Evolutionary conservation across 1,284 basidiomycete species (phyloP).

Genomic region (Rhodotorula sp.): DNA sequence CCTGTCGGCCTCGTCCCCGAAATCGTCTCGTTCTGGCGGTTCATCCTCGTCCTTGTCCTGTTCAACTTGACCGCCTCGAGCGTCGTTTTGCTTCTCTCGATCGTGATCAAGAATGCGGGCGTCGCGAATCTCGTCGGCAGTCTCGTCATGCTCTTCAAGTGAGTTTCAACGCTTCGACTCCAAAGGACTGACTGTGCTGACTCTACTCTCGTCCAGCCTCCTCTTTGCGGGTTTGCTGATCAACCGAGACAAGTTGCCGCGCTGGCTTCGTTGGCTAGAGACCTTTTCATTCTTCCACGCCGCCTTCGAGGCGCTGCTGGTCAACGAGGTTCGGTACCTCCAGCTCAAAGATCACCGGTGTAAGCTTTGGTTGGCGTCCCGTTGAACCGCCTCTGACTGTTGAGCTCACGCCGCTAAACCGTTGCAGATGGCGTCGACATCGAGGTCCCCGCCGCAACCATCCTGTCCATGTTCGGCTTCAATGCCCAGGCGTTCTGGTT

Average conservation of each 20-base stretch:
- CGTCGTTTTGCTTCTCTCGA: constrained; percentile 83
- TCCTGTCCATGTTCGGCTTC: constrained; percentile 83
- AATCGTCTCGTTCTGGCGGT: constrained; percentile 91
- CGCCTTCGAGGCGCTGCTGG: constrained; percentile 92
- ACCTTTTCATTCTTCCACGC: constrained; percentile 96
- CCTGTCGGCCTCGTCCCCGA: constrained; percentile 90
- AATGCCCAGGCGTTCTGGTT: constrained; percentile 93
- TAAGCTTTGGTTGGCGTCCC: constrained; percentile 48
- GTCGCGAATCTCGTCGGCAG: constrained; percentile 92
- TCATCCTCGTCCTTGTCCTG: constrained; percentile 86
- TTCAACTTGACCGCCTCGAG: constrained; percentile 94
- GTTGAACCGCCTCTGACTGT: not conserved
- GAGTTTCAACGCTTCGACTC: constrained; percentile 49
- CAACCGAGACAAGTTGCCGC: constrained; percentile 80
- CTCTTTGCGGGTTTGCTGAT: constrained; percentile 93
- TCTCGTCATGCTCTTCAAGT: constrained; percentile 97
- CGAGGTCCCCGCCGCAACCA: constrained; percentile 89
- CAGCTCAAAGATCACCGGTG: constrained; percentile 82
- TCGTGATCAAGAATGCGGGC: constrained; percentile 77
- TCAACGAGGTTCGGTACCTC: constrained; percentile 93
- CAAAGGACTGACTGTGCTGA: constrained; percentile 1
- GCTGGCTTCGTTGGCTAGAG: constrained; percentile 76
- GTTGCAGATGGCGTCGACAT: constrained; percentile 89
- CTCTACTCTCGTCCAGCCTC: constrained; percentile 57
- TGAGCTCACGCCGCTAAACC: too few relatives aligned